Evolutionary conservation across 1,284 basidiomycete genomes (phyloP), one percentile per base, ranked within the genome.

Genomic region (Trametes sp.): DNA sequence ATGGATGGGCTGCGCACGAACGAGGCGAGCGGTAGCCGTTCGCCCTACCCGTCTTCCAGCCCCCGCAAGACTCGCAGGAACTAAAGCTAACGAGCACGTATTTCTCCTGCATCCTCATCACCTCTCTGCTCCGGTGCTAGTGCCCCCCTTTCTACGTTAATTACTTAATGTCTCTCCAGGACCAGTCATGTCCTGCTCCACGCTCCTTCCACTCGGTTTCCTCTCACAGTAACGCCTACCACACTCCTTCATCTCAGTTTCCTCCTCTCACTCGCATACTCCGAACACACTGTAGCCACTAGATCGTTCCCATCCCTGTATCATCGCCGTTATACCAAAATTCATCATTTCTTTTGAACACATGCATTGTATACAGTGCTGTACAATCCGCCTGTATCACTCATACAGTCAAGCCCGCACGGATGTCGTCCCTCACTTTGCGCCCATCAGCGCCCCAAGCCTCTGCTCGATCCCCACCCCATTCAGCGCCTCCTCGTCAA

Each of bases 401-500:
- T 44, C 19, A 44, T n/a, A n/a, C n/a, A n/a, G n/a, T n/a, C n/a
- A n/a, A n/a, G n/a, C n/a, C n/a, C n/a, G n/a, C n/a, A n/a, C n/a
- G n/a, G n/a, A n/a, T n/a, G n/a, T n/a, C n/a, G n/a, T n/a, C n/a
- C n/a, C n/a, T n/a, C n/a, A n/a, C n/a, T n/a, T n/a, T n/a, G 11
- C 45, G 45, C 8, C 31, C 14, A 9, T 35, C 42, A 46, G 54
- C 24, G 59, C 60, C 14, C 54, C 59, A 24, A 70, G 50, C 54
- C 64, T 61, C 45, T 67, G 69, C 61, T 67, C 63, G 23, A 70
- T 65, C 13, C 67, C 63, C 21, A 48, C 36, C 10, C 67, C 64
- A 38, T 46, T 48, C 29, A 63, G 6, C 48, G 59, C 59, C n/a
- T 61, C 61, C 21, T 54, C 55, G 9, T 57, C 51, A 26, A 42